phyloP scores from a whole-genome alignment of 2,329 filamentous ascomycete genomes.

The Stachybotrys elegans region DNA sequence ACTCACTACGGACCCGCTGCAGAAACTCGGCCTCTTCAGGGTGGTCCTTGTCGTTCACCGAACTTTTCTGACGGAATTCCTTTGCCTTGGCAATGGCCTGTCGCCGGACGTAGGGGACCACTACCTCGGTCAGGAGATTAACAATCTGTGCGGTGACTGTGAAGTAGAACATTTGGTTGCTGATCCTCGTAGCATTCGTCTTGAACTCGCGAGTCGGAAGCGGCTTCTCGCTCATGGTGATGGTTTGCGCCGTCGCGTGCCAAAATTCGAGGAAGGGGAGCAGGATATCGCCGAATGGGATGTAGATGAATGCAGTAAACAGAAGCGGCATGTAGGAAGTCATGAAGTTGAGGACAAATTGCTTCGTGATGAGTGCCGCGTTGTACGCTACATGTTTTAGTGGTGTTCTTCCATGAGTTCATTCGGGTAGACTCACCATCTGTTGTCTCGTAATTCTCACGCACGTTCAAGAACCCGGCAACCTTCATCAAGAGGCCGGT shows the following conservation, averaged over 20 bases:
- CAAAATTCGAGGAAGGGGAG: slow-evolving; percentile 85
- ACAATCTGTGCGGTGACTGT: slow-evolving; percentile 92
- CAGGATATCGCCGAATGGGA: slow-evolving; percentile 80
- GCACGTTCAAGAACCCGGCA: slow-evolving; percentile 71
- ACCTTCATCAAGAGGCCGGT: slow-evolving; percentile 69
- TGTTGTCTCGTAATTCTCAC: slow-evolving; percentile 89
- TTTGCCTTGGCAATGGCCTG: slow-evolving; percentile 74
- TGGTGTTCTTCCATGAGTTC: neutral
- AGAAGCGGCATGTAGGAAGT: slow-evolving; percentile 92
- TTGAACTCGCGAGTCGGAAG: slow-evolving; percentile 62
- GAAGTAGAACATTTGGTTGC: slow-evolving; percentile 91
- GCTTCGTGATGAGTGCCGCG: slow-evolving; percentile 80
- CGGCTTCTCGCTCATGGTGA: slow-evolving; percentile 71
- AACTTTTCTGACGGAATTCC: slow-evolving; percentile 59
- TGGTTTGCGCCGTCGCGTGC: slow-evolving; percentile 64
- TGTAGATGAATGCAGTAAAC: slow-evolving; percentile 89
- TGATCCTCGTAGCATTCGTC: slow-evolving; percentile 78
- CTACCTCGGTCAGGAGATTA: slow-evolving; percentile 76
- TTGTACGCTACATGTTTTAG: slow-evolving; percentile 56
- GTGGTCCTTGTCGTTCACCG: slow-evolving; percentile 53
- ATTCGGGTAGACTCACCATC: slow-evolving; percentile 43
- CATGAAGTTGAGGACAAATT: slow-evolving; percentile 95
- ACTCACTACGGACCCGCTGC: slow-evolving; percentile 74
- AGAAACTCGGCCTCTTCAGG: slow-evolving; percentile 79
- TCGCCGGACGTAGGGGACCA: slow-evolving; percentile 82